Conservation (phyloP, 2,329 filamentous ascomycete species). For the Fonsecaea pedrosoi region DNA sequence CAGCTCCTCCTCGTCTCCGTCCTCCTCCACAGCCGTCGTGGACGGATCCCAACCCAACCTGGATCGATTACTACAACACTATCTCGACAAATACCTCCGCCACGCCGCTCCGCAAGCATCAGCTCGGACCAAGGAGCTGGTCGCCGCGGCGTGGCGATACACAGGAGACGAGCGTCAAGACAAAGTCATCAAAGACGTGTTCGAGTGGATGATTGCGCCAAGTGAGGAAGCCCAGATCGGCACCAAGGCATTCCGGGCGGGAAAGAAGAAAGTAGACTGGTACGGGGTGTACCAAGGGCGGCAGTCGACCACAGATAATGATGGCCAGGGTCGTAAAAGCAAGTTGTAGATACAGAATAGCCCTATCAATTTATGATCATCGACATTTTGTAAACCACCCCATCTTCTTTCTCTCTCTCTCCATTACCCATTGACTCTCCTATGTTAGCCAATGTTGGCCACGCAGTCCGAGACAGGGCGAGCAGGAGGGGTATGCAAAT, state of each 20-base stretch:
- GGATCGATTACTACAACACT: conserved; percentile 37
- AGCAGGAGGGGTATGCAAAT: too few species aligned
- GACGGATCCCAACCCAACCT: not conserved
- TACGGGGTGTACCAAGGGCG: conserved; percentile 27
- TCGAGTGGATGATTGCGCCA: conserved; percentile 43
- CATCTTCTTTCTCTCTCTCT: too few species aligned
- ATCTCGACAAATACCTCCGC: conserved; percentile 24
- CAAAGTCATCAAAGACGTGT: conserved; percentile 38
- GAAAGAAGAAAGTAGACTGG: conserved; percentile 40
- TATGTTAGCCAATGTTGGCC: too few species aligned
- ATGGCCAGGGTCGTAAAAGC: not conserved
- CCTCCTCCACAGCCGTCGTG: not conserved
- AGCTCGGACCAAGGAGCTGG: conserved; percentile 46
- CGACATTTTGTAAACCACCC: too few species aligned
- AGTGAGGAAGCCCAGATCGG: conserved; percentile 39
- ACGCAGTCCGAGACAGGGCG: too few species aligned
- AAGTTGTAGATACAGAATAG: conserved; percentile 3
- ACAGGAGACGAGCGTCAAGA: conserved; percentile 35
- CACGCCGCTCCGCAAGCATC: conserved; percentile 44
- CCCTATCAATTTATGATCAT: not conserved
- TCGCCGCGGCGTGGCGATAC: conserved; percentile 41
- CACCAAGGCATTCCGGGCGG: conserved; percentile 39
- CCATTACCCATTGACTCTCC: too few species aligned
- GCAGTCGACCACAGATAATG: too few species aligned
- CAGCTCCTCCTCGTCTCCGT: not conserved